Evolutionary conservation across 805 yeast genomes (phyloP).

Genomic region (Cyberlindnera sargentensis): DNA sequence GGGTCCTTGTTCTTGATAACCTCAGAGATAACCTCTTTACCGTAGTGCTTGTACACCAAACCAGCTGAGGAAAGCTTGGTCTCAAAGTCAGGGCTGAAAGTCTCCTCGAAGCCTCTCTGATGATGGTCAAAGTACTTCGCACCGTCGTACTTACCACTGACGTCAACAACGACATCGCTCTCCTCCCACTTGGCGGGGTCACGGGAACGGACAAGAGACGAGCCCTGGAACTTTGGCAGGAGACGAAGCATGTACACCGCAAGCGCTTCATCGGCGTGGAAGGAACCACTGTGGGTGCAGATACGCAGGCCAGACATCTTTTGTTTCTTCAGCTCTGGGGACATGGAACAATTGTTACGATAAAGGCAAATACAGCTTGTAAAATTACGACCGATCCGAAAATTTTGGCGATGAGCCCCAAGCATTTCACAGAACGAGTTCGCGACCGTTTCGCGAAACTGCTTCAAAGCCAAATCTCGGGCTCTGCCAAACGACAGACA

Average conservation of each 20-base stretch:
- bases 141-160: slow-evolving; percentile 85
- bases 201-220: slow-evolving; percentile 77
- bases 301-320: slow-evolving; percentile 40
- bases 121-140: slow-evolving; percentile 90
- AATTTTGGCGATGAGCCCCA: too few species aligned
- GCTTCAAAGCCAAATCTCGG: not conserved
- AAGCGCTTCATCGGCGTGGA: slow-evolving; percentile 95
- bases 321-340: slow-evolving; percentile 22
- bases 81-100: slow-evolving; percentile 47
- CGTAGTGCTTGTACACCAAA: slow-evolving; percentile 80
- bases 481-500: not conserved
- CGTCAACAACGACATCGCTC: slow-evolving; percentile 92
- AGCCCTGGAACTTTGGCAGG: slow-evolving; percentile 59
- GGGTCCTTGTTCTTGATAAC: slow-evolving; percentile 35
- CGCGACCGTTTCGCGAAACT: too few species aligned
- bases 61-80: slow-evolving; percentile 95
- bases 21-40: slow-evolving; percentile 57
- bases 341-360: not conserved
- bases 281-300: slow-evolving; percentile 89
- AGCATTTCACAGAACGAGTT: too few species aligned
- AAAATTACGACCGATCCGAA: too few species aligned
- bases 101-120: slow-evolving; percentile 82
- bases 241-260: slow-evolving; percentile 82
- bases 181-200: slow-evolving; percentile 74
- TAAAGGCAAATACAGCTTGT: too few species aligned